Conservation (phyloP, 148 eudicot species). For the Fagopyrum tataricum region DNA sequence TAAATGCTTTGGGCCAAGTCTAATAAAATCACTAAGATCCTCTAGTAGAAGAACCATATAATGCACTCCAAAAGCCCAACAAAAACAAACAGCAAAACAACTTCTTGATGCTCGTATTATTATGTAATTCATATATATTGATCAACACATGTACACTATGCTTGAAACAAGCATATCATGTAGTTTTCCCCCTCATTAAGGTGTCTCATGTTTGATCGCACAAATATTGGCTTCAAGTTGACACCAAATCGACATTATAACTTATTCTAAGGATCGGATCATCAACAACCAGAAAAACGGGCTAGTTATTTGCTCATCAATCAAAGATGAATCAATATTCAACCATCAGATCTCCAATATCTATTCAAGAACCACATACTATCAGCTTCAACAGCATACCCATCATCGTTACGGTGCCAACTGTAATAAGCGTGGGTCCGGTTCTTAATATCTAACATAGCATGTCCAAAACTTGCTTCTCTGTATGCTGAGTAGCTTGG, state of each 20-base stretch:
- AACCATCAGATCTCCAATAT: conserved; percentile 34
- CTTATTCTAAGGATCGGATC: neutral
- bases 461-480: conserved; percentile 85
- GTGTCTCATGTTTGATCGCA: neutral
- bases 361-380: conserved; percentile 55
- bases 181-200: too few species aligned
- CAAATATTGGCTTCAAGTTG: neutral
- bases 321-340: neutral
- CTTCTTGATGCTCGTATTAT: too few species aligned
- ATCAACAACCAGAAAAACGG: neutral
- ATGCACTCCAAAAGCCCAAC: too few species aligned
- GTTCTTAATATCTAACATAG: conserved; percentile 30
- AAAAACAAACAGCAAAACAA: too few species aligned
- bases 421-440: conserved; percentile 43
- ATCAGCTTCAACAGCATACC: conserved; percentile 61
- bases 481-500: conserved; percentile 70
- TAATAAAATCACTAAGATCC: too few species aligned
- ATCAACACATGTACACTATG: neutral
- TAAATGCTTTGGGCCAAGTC: too few species aligned
- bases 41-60: too few species aligned
- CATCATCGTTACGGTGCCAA: conserved; percentile 89
- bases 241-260: neutral
- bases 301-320: neutral
- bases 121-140: too few species aligned
- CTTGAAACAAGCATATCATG: too few species aligned